A percentile compares a stretch with the other conserved stretches of the same genome.
These are phyloP conservation scores for Lactarius psammicola DNA, from an alignment of 768 basidiomycete species.

Conservation along the genomic window DNA sequence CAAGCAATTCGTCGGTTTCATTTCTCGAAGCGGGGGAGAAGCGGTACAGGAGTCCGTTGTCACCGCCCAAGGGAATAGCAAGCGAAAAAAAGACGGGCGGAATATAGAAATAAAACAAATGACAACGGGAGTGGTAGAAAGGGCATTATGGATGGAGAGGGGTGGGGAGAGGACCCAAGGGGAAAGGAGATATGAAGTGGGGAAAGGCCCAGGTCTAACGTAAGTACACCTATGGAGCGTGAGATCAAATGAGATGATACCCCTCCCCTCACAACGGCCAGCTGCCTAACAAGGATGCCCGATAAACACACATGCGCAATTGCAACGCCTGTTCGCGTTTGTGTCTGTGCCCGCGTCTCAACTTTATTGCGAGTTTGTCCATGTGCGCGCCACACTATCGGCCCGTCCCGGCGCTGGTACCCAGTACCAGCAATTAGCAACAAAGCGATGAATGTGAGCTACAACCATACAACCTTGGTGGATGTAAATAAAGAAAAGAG, in stretches of 20 bases:
- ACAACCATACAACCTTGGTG: slow-evolving; percentile 20
- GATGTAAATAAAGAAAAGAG: not conserved
- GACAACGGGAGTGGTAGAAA: not conserved
- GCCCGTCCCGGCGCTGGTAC: not conserved
- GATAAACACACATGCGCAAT: not conserved
- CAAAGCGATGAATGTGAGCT: slow-evolving; percentile 23
- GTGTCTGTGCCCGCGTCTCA: not conserved
- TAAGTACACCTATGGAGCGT: not conserved
- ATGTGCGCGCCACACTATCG: not conserved
- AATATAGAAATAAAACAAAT: not conserved
- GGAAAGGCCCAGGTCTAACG: not conserved
- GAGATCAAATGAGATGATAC: too few relatives aligned
- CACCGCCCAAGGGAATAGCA: slow-evolving; percentile 1
- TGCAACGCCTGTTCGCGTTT: not conserved
- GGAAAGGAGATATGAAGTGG: not conserved
- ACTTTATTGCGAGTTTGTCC: not conserved
- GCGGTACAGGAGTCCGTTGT: slow-evolving; percentile 20
- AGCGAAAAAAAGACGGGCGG: not conserved
- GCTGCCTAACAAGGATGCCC: not conserved
- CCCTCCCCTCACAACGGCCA: not conserved
- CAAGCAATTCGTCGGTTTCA: slow-evolving; percentile 14
- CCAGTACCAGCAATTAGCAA: not conserved
- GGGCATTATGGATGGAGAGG: slow-evolving; percentile 2
- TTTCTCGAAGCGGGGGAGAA: slow-evolving; percentile 15
- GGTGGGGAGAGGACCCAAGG: not conserved